A percentile compares a stretch with the other conserved stretches of the same genome.
phyloP scores from a whole-genome alignment of 1,284 basidiomycete species.

The Mycena sp. region DNA sequence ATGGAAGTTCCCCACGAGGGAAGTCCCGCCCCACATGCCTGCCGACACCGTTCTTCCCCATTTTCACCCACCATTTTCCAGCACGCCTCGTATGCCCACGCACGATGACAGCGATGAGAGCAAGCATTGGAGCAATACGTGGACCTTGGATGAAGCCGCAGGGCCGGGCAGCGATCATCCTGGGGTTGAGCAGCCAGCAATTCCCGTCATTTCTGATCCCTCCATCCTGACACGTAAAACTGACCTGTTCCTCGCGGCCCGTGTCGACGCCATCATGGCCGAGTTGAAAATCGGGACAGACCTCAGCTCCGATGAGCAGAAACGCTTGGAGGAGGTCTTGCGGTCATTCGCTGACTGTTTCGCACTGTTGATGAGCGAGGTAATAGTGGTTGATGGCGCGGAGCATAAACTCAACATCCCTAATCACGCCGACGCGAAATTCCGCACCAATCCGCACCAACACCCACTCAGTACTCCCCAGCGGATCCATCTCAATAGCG shows the following conservation, averaged over 20 bases:
- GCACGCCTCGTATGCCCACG: not conserved
- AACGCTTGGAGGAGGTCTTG: conserved; percentile 2
- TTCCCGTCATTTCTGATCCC: conserved; percentile 31
- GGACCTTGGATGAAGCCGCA: conserved; percentile 17
- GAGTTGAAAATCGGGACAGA: conserved; percentile 30
- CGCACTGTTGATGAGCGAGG: conserved; percentile 40
- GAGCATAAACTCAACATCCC: conserved; percentile 35
- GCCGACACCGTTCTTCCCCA: not conserved
- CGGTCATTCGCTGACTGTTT: conserved; percentile 40
- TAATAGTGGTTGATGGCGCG: conserved; percentile 27
- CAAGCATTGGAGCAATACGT: too few relatives aligned
- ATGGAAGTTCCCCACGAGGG: conserved; percentile 23
- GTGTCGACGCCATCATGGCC: conserved; percentile 29
- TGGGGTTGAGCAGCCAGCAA: conserved; percentile 27
- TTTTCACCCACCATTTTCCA: not conserved
- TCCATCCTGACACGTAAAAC: conserved; percentile 23
- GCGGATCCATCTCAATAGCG: conserved; percentile 36
- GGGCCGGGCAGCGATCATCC: conserved; percentile 9
- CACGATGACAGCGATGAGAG: not conserved
- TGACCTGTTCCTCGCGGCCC: conserved; percentile 1
- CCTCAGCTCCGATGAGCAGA: conserved; percentile 26
- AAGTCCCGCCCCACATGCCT: conserved; percentile 18
- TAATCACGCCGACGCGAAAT: conserved; percentile 23
- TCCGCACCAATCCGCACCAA: conserved; percentile 37
- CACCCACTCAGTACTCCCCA: conserved; percentile 42